These are phyloP conservation scores for Citrus trifoliata DNA, from an alignment of 345 rosid genomes.

Conservation along the genomic window DNA sequence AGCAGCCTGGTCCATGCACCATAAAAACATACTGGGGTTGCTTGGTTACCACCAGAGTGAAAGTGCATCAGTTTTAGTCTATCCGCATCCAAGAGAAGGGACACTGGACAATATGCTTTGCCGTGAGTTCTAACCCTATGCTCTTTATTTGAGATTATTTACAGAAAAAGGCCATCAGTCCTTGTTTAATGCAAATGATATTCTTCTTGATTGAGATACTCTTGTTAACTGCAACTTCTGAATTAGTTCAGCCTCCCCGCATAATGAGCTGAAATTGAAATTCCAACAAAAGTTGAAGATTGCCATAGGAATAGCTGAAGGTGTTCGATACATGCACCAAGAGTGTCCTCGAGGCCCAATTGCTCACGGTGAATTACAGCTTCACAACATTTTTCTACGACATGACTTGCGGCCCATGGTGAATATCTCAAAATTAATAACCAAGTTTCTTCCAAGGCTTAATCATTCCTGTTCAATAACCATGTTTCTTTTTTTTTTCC, in stretches of 20 bases:
- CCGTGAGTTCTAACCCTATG: slow-evolving; percentile 19
- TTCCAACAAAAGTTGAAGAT: slow-evolving; percentile 32
- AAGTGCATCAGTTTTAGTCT: slow-evolving; percentile 20
- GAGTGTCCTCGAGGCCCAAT: slow-evolving; percentile 35
- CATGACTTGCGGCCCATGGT: slow-evolving; percentile 31
- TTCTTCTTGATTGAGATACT: neutral
- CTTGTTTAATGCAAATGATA: neutral
- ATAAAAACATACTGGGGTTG: slow-evolving; percentile 25
- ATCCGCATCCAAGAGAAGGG: slow-evolving; percentile 13
- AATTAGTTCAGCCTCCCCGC: slow-evolving; percentile 8
- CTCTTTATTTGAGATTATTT: neutral
- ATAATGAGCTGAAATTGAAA: slow-evolving; percentile 9
- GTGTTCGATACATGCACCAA: slow-evolving; percentile 37
- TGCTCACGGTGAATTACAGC: slow-evolving; percentile 27
- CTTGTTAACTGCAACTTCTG: neutral
- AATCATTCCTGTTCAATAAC: neutral
- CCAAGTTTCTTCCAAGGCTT: neutral
- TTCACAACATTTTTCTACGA: slow-evolving; percentile 26
- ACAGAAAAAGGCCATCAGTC: too few relatives aligned
- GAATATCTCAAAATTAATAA: slow-evolving; percentile 5
- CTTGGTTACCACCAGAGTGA: slow-evolving; percentile 29
- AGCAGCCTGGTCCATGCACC: slow-evolving; percentile 29
- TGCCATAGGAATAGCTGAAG: slow-evolving; percentile 31
- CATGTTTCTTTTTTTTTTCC: too few relatives aligned
- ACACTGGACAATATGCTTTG: slow-evolving; percentile 21